These are phyloP conservation scores for Ascochyta koolunga DNA, from an alignment of 2,329 filamentous ascomycete species.

Conservation along the genomic window DNA sequence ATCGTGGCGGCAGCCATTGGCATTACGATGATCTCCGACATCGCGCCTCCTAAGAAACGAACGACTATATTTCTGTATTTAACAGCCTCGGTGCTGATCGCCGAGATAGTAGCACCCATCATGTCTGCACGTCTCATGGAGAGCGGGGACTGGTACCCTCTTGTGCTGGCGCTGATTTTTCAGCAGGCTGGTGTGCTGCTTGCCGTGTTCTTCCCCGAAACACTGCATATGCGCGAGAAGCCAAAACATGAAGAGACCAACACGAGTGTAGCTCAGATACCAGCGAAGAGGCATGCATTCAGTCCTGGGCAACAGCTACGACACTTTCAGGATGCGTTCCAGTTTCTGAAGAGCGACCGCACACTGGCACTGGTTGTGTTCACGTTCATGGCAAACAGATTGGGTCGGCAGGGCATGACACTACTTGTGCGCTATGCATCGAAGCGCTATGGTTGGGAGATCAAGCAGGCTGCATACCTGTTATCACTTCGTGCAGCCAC, in stretches of 20 bases:
- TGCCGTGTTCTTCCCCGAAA: conserved; percentile 42
- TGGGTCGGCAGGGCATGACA: conserved; percentile 55
- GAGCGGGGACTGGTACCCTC: conserved; percentile 40
- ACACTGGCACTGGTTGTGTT: conserved; percentile 51
- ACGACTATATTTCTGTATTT: conserved; percentile 37
- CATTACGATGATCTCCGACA: conserved; percentile 59
- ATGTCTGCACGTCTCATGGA: conserved; percentile 43
- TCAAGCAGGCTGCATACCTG: conserved; percentile 51
- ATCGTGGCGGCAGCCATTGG: conserved; percentile 56
- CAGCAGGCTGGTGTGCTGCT: conserved; percentile 35
- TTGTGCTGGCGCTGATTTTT: conserved; percentile 38
- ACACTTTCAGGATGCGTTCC: conserved; percentile 48
- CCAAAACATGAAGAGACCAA: conserved; percentile 31
- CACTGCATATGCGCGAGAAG: conserved; percentile 42
- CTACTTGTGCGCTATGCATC: conserved; percentile 60
- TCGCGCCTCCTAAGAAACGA: conserved; percentile 55
- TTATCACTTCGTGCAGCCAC: conserved; percentile 56
- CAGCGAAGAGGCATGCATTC: conserved; percentile 20
- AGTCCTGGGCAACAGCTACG: conserved; percentile 37
- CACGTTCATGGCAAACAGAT: conserved; percentile 56
- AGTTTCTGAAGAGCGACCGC: conserved; percentile 49
- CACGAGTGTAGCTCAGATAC: conserved; percentile 16
- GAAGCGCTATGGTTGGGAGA: conserved; percentile 56
- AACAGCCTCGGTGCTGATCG: conserved; percentile 39
- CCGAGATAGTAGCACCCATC: conserved; percentile 44